These are phyloP conservation scores for Hypomyces rosellus DNA, from an alignment of 2,329 filamentous ascomycete species.

Conservation along the genomic window DNA sequence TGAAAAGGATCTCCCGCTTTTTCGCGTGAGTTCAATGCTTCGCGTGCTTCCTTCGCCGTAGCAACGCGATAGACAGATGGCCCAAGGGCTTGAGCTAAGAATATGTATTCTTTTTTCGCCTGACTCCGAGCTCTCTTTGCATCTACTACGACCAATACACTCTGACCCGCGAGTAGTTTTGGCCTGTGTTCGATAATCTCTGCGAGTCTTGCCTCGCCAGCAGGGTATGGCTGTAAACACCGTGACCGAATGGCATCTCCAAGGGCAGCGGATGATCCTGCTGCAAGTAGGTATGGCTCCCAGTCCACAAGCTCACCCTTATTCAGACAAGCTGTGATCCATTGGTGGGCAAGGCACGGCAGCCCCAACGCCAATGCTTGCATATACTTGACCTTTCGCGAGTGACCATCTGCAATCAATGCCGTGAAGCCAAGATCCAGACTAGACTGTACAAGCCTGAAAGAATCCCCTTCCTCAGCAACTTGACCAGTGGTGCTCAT, in stretches of 20 bases:
- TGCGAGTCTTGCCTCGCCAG: slow-evolving; percentile 47
- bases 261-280: slow-evolving; percentile 72
- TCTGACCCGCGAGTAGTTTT: slow-evolving; percentile 56
- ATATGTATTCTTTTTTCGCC: slow-evolving; percentile 69
- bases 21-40: slow-evolving; percentile 47
- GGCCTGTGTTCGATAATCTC: slow-evolving; percentile 54
- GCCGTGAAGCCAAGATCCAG: slow-evolving; percentile 67
- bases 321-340: slow-evolving; percentile 67
- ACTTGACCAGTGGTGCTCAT: slow-evolving; percentile 26
- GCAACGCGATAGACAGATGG: slow-evolving; percentile 62
- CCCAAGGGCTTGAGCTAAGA: slow-evolving; percentile 73
- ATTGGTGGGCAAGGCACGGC: slow-evolving; percentile 76
- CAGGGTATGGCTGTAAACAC: slow-evolving; percentile 55
- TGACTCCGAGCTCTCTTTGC: slow-evolving; percentile 51
- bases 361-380: slow-evolving; percentile 86
- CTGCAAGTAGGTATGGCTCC: slow-evolving; percentile 75
- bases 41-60: slow-evolving; percentile 59
- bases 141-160: slow-evolving; percentile 64
- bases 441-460: slow-evolving; percentile 51
- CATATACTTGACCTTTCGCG: slow-evolving; percentile 85
- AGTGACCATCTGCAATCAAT: slow-evolving; percentile 79
- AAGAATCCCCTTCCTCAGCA: slow-evolving; percentile 22
- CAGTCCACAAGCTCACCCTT: slow-evolving; percentile 62
- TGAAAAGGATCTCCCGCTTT: slow-evolving; percentile 50
- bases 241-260: slow-evolving; percentile 73